A percentile compares a stretch with the other conserved stretches of the same genome.
Evolutionary conservation across 768 basidiomycete genomes (phyloP).

Genomic region (Saitozyma podzolica): DNA sequence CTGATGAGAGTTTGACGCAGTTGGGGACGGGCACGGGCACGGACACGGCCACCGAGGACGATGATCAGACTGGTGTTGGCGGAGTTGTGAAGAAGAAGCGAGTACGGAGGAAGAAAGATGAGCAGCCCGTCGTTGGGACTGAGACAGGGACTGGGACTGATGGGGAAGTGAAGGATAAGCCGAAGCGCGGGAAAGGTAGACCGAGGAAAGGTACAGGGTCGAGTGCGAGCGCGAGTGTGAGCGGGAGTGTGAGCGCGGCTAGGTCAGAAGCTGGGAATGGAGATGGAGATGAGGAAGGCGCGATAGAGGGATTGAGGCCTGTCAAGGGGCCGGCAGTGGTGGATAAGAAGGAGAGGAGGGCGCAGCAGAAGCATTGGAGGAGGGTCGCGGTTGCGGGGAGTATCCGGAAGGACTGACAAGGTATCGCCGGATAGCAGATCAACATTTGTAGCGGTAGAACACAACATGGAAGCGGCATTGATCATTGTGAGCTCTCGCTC

Average conservation of each 20-base stretch:
- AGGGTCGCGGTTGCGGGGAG: slow-evolving; percentile 13
- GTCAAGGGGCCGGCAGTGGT: slow-evolving; percentile 5
- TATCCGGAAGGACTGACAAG: slow-evolving; percentile 1
- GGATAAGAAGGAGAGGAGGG: slow-evolving; percentile 6
- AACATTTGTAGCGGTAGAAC: not conserved
- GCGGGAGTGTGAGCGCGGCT: no score
- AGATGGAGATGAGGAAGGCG: slow-evolving; percentile 6
- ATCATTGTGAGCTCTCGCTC: no score
- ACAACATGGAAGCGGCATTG: not conserved
- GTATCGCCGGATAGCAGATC: not conserved
- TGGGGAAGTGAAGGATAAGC: slow-evolving; percentile 14
- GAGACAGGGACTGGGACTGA: slow-evolving; percentile 4
- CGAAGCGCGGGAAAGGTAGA: slow-evolving; percentile 9
- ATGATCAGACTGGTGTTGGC: not conserved
- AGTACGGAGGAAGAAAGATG: slow-evolving; percentile 1
- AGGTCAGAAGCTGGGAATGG: not conserved
- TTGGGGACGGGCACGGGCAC: not conserved
- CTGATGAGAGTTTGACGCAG: slow-evolving; percentile 6
- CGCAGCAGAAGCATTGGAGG: slow-evolving; percentile 12
- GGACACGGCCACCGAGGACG: not conserved
- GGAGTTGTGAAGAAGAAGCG: not conserved
- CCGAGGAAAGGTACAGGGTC: slow-evolving; percentile 3
- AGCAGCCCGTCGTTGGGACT: not conserved
- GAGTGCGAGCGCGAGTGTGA: no score
- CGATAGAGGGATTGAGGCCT: slow-evolving; percentile 1